phyloP scores from a whole-genome alignment of 2,329 filamentous ascomycete genomes.

The Didymella keratinophila region DNA sequence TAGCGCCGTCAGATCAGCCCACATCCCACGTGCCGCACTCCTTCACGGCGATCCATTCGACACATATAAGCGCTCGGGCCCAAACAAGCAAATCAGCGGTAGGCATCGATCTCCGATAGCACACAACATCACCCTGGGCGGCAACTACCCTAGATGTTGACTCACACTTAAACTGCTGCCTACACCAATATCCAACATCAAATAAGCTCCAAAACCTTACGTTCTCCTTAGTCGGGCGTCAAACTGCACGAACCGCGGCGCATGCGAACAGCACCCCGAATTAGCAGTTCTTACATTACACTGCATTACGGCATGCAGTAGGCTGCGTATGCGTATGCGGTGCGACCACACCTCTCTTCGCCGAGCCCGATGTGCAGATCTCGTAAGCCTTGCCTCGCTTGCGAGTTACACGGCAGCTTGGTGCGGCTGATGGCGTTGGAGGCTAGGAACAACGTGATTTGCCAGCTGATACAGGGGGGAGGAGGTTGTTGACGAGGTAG shows the following conservation, averaged over 20 bases:
- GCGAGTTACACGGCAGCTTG: constrained; percentile 3
- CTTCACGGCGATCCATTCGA: constrained; percentile 10
- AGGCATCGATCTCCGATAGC: background rate
- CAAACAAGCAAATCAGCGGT: background rate
- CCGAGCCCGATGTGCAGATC: background rate
- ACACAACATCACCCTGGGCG: background rate
- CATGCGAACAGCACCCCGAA: constrained; percentile 2
- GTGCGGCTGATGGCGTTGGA: background rate
- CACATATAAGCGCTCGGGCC: constrained; percentile 13
- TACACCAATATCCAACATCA: background rate
- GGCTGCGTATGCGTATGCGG: background rate
- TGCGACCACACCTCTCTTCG: background rate
- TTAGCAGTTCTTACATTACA: constrained; percentile 11
- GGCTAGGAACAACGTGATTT: background rate
- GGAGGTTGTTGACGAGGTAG: background rate
- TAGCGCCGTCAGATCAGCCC: constrained; percentile 4
- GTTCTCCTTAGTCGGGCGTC: background rate
- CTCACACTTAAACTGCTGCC: background rate
- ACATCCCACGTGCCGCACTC: constrained; percentile 17
- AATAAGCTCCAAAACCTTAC: background rate
- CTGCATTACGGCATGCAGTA: constrained; percentile 1
- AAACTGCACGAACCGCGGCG: background rate
- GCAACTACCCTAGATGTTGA: background rate
- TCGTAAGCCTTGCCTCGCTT: background rate
- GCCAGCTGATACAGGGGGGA: background rate